Percentiles rank a stretch among this genome's conserved stretches.
phyloP scores from a whole-genome alignment of 805 yeast species.

The Allodekkera sacchari region DNA sequence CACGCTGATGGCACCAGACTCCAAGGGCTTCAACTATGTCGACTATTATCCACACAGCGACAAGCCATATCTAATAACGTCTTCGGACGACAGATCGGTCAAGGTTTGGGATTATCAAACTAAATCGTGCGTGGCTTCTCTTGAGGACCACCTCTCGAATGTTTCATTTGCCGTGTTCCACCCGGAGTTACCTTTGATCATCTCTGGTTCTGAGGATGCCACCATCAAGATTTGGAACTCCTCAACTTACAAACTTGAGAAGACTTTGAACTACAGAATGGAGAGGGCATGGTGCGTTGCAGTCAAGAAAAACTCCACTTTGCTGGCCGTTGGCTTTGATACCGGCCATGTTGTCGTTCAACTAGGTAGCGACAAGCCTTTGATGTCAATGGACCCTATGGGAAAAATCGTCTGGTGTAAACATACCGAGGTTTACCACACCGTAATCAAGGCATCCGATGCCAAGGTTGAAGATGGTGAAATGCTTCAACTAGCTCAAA shows the following conservation, averaged over 20 bases:
- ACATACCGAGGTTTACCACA: conserved; percentile 80
- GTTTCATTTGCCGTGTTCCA: conserved; percentile 97
- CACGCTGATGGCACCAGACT: conserved; percentile 84
- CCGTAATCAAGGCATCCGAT: conserved; percentile 63
- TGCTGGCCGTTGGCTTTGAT: conserved; percentile 89
- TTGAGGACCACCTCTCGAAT: conserved; percentile 89
- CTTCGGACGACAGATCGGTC: conserved; percentile 85
- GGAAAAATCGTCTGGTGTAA: conserved; percentile 90
- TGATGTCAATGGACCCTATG: conserved; percentile 84
- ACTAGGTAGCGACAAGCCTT: conserved; percentile 90
- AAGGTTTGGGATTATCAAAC: conserved; percentile 97
- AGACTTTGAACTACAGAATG: conserved; percentile 80
- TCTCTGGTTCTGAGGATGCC: conserved; percentile 96
- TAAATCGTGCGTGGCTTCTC: conserved; percentile 86
- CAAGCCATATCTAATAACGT: conserved; percentile 88
- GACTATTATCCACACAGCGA: conserved; percentile 97
- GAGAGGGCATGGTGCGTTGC: conserved; percentile 97
- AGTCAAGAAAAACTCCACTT: conserved; percentile 61
- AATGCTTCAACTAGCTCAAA: conserved; percentile 62
- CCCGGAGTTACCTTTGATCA: conserved; percentile 90
- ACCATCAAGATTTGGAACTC: conserved; percentile 93
- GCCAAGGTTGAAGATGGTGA: conserved; percentile 72
- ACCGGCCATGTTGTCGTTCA: conserved; percentile 86
- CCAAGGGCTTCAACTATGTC: conserved; percentile 91
- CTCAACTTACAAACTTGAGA: conserved; percentile 87